phyloP scores from a whole-genome alignment of 345 rosid species.

The Citrus sp. region DNA sequence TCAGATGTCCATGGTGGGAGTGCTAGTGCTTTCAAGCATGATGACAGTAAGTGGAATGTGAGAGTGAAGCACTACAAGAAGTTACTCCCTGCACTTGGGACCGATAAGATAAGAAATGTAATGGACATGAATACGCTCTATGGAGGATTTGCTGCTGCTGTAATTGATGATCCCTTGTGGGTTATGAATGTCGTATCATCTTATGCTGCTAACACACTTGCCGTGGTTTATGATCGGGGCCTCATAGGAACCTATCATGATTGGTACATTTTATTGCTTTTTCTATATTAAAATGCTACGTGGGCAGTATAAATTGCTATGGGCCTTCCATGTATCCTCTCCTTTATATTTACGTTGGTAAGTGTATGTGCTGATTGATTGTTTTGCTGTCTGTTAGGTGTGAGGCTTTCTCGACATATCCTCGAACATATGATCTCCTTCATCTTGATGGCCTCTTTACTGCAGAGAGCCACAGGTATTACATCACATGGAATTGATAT shows the following conservation, averaged over 20 bases:
- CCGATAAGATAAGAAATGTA: constrained; percentile 80
- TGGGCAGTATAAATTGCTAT: not conserved
- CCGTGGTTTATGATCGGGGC: constrained; percentile 91
- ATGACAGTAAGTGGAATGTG: constrained; percentile 78
- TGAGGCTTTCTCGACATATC: constrained; percentile 95
- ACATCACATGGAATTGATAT: not conserved
- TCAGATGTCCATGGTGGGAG: constrained; percentile 69
- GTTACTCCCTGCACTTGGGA: constrained; percentile 73
- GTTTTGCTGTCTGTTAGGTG: constrained; percentile 57
- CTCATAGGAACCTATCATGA: constrained; percentile 92
- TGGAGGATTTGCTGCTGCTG: constrained; percentile 87
- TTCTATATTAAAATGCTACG: not conserved
- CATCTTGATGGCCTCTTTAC: constrained; percentile 90
- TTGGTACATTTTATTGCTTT: constrained; percentile 48
- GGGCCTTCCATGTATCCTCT: not conserved
- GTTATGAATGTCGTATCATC: constrained; percentile 95
- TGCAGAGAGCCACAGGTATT: constrained; percentile 86
- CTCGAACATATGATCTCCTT: constrained; percentile 92
- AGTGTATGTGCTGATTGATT: constrained; percentile 10
- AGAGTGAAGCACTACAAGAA: constrained; percentile 87
- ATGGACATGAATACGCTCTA: constrained; percentile 99
- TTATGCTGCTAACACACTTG: constrained; percentile 72
- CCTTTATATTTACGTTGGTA: not conserved
- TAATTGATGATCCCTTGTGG: constrained; percentile 81
- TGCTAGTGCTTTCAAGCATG: constrained; percentile 61